Conservation (phyloP, 768 basidiomycete species). For the Lactarius deliciosus region DNA sequence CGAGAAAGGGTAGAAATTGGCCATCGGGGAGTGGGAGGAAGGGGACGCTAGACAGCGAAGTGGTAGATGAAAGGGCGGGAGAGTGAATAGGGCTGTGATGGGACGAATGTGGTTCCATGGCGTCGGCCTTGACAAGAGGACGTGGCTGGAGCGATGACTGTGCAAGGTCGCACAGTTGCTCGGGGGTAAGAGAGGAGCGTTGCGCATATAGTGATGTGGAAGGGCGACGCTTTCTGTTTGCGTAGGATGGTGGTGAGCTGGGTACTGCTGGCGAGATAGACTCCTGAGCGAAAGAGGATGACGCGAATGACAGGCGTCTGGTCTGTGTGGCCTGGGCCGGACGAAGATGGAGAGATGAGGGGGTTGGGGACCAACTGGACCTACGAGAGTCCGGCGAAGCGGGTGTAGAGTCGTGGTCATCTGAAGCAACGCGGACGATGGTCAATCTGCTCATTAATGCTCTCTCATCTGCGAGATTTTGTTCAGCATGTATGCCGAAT, state of each 20-base stretch:
- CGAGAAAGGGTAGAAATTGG: constrained; percentile 29
- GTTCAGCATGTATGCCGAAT: constrained; percentile 23
- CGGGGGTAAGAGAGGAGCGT: constrained; percentile 24
- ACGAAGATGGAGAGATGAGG: constrained; percentile 6
- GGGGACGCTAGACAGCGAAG: not conserved
- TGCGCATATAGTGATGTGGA: constrained; percentile 22
- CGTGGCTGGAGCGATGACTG: constrained; percentile 21
- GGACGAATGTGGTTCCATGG: not conserved
- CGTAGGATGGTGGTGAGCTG: constrained; percentile 20
- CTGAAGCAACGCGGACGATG: constrained; percentile 26
- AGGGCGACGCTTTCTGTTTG: constrained; percentile 19
- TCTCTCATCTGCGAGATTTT: constrained; percentile 25
- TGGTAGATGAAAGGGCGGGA: not conserved
- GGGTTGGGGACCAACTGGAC: constrained; percentile 11
- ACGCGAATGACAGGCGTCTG: constrained; percentile 29
- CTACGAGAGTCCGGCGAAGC: constrained; percentile 13
- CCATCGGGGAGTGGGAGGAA: constrained; percentile 25
- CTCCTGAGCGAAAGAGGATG: constrained; percentile 27
- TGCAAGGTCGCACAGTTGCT: constrained; percentile 28
- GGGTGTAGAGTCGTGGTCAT: constrained; percentile 11
- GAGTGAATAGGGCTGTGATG: constrained; percentile 8
- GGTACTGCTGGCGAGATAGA: not conserved
- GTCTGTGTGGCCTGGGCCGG: constrained; percentile 4
- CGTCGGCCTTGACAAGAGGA: not conserved
- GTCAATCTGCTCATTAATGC: constrained; percentile 26